These are phyloP conservation scores for Fomitopsis serialis DNA, from an alignment of 768 basidiomycete species.

Conservation along the genomic window DNA sequence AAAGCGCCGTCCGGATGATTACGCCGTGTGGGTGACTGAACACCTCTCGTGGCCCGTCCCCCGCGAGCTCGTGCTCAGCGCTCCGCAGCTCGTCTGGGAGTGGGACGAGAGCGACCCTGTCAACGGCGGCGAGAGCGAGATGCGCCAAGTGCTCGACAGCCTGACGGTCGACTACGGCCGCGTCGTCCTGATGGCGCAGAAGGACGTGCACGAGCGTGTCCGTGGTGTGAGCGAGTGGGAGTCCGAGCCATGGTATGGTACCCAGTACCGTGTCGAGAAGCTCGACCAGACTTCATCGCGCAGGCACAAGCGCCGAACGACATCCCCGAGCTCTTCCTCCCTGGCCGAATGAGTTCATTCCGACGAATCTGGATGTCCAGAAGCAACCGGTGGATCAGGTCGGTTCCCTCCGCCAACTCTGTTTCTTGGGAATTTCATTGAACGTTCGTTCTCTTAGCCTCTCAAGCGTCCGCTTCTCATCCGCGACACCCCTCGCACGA, in stretches of 20 bases:
- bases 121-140: slow-evolving; percentile 33
- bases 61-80: slow-evolving; percentile 67
- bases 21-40: slow-evolving; percentile 72
- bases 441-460: slow-evolving; percentile 41
- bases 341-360: slow-evolving; percentile 90
- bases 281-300: slow-evolving; percentile 58
- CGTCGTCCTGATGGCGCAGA: slow-evolving; percentile 76
- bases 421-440: background rate
- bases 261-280: slow-evolving; percentile 72
- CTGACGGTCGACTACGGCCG: slow-evolving; percentile 57
- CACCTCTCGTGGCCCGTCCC: slow-evolving; percentile 79
- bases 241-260: slow-evolving; percentile 90
- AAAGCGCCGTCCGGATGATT: slow-evolving; percentile 73
- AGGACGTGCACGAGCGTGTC: slow-evolving; percentile 52
- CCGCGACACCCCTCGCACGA: slow-evolving; percentile 60
- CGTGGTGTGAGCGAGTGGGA: slow-evolving; percentile 47
- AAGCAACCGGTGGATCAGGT: slow-evolving; percentile 67
- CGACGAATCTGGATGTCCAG: slow-evolving; percentile 77
- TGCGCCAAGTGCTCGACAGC: slow-evolving; percentile 55
- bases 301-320: slow-evolving; percentile 64
- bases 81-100: slow-evolving; percentile 63
- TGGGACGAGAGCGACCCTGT: slow-evolving; percentile 50
- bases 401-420: slow-evolving; percentile 9
- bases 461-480: slow-evolving; percentile 71
- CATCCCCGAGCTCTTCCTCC: slow-evolving; percentile 68